Evolutionary conservation across 805 yeast species (phyloP).

Genomic region (Metschnikowia peoriensis): DNA sequence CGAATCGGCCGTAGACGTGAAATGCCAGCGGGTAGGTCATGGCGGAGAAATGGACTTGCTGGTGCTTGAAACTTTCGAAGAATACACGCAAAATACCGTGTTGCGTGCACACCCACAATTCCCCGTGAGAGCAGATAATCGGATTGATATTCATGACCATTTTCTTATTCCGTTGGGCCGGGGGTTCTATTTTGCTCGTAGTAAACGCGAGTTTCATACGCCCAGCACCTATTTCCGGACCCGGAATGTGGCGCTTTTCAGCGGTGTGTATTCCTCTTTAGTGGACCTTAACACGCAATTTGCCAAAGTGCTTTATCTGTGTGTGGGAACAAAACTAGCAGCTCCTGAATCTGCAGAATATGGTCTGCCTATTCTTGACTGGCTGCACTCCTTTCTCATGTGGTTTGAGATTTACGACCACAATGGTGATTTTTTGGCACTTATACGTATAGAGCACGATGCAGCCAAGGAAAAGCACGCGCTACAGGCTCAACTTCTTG

Average conservation of each 20-base stretch:
- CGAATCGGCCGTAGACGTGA: conserved; percentile 27
- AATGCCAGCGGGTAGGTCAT: conserved; percentile 23
- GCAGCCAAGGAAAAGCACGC: conserved; percentile 16
- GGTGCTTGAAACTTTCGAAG: conserved; percentile 1
- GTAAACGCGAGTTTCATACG: conserved; percentile 12
- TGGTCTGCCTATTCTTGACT: conserved; percentile 2
- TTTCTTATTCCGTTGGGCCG: conserved; percentile 26
- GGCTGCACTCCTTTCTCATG: conserved; percentile 24
- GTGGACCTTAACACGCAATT: conserved; percentile 21
- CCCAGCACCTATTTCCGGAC: conserved; percentile 21
- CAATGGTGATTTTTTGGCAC: conserved; percentile 28
- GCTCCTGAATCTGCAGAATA: conserved; percentile 23
- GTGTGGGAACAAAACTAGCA: conserved; percentile 24
- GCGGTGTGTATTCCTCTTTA: conserved; percentile 15
- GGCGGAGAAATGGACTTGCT: neutral
- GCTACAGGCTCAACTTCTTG: conserved; percentile 24
- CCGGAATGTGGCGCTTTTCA: conserved; percentile 26
- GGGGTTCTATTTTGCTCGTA: conserved; percentile 29
- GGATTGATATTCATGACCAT: conserved; percentile 29
- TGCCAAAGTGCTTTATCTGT: conserved; percentile 20
- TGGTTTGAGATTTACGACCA: conserved; percentile 40
- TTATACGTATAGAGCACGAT: conserved; percentile 27
- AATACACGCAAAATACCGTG: conserved; percentile 2
- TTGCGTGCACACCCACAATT: conserved; percentile 19
- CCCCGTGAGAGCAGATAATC: conserved; percentile 25